Percentiles rank a stretch among this genome's conserved stretches.
These are phyloP conservation scores for Arthrobotrys megalospora DNA, from an alignment of 2,329 filamentous ascomycete genomes.

Conservation along the genomic window DNA sequence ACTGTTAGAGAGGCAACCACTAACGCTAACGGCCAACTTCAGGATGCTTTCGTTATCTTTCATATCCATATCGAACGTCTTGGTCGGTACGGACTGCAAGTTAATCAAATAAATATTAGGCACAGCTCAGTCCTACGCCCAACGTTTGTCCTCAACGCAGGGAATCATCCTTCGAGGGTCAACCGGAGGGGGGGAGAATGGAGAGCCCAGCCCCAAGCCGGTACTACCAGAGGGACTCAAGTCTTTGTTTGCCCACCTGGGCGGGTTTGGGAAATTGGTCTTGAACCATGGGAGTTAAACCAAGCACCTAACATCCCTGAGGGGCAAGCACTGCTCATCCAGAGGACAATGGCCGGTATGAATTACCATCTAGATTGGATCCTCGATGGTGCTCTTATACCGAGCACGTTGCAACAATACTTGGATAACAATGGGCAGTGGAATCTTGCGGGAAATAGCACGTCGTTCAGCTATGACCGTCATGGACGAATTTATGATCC, in stretches of 20 bases:
- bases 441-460: neutral
- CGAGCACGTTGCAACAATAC: neutral
- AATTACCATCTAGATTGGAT: neutral
- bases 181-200: neutral
- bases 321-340: neutral
- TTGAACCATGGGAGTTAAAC: neutral
- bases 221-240: neutral
- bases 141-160: neutral
- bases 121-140: constrained; percentile 1
- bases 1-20: no score
- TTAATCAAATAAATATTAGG: constrained; percentile 13
- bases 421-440: neutral
- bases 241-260: neutral
- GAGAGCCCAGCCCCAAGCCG: neutral
- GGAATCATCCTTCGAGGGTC: neutral
- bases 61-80: constrained; percentile 3
- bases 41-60: constrained; percentile 10
- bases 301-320: neutral
- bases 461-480: neutral
- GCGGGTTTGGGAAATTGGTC: constrained; percentile 3
- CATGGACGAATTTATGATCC: neutral
- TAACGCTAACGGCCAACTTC: no score
- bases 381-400: neutral
- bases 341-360: neutral
- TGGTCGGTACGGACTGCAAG: neutral